These are phyloP conservation scores for Draba incana DNA, from an alignment of 345 rosid species.

Conservation along the genomic window DNA sequence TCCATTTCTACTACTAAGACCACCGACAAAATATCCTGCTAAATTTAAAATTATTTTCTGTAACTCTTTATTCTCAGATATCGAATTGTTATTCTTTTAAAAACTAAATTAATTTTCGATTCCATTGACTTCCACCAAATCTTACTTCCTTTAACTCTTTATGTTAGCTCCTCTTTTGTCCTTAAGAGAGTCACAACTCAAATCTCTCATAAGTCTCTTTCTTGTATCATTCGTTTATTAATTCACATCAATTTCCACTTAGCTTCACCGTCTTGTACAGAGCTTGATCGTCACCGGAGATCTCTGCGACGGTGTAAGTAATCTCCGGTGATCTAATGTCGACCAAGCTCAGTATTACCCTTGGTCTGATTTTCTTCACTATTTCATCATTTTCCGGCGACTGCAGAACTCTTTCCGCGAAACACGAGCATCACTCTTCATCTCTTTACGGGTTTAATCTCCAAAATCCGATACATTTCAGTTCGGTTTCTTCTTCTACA, in stretches of 20 bases:
- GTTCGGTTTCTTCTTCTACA: constrained; percentile 68
- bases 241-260: not conserved
- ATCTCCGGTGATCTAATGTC: constrained; percentile 2
- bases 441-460: constrained; percentile 55
- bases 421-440: constrained; percentile 44
- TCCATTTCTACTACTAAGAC: constrained; percentile 1
- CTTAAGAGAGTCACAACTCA: constrained; percentile 6
- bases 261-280: not conserved
- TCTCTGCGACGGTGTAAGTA: not conserved
- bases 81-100: not conserved
- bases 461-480: constrained; percentile 56
- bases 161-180: constrained; percentile 17
- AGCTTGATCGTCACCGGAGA: constrained; percentile 13
- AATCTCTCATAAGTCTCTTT: not conserved
- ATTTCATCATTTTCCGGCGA: constrained; percentile 20
- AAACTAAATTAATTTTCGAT: not conserved
- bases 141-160: not conserved
- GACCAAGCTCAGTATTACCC: constrained; percentile 20
- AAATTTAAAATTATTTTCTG: not conserved
- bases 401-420: constrained; percentile 28
- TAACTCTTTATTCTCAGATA: not conserved
- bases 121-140: constrained; percentile 14
- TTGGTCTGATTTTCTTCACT: constrained; percentile 17
- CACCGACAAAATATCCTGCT: constrained; percentile 6
- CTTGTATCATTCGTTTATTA: not conserved